These are phyloP conservation scores for Papilionanthe hybrid DNA, from an alignment of 116 monocot species.

Conservation along the genomic window DNA sequence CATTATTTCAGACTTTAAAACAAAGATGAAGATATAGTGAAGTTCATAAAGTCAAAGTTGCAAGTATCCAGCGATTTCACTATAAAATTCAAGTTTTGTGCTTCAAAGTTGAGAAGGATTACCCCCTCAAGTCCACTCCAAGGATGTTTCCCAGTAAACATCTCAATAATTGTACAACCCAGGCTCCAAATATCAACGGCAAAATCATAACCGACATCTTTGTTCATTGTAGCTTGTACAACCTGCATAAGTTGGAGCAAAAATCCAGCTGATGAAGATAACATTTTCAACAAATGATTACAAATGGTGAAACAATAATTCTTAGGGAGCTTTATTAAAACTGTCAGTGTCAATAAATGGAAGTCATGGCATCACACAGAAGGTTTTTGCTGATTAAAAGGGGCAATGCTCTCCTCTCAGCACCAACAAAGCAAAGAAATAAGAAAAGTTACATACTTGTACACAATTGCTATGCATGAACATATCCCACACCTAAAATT, in stretches of 20 bases:
- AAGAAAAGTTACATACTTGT: too few species aligned
- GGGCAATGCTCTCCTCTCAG: too few species aligned
- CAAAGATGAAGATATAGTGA: neutral
- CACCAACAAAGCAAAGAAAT: too few species aligned
- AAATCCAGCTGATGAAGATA: slow-evolving; percentile 4
- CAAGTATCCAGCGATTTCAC: neutral
- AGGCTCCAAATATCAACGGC: slow-evolving; percentile 99
- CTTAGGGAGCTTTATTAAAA: too few species aligned
- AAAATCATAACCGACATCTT: slow-evolving; percentile 80
- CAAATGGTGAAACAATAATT: neutral
- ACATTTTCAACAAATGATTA: neutral
- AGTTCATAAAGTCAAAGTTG: neutral
- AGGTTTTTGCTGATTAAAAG: too few species aligned
- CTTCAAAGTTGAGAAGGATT: slow-evolving; percentile 16
- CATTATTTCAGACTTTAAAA: neutral
- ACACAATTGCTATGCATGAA: too few species aligned
- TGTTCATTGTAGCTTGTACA: slow-evolving; percentile 74
- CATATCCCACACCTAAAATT: too few species aligned
- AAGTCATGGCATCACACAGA: too few species aligned
- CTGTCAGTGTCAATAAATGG: too few species aligned
- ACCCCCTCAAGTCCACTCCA: slow-evolving; percentile 95
- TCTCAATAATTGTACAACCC: slow-evolving; percentile 98
- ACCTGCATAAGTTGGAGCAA: slow-evolving; percentile 43
- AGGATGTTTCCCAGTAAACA: slow-evolving; percentile 93
- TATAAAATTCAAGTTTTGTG: neutral